Conservation (phyloP, 441 rosid genomes). For the Bocquillonia castaneifolia region DNA sequence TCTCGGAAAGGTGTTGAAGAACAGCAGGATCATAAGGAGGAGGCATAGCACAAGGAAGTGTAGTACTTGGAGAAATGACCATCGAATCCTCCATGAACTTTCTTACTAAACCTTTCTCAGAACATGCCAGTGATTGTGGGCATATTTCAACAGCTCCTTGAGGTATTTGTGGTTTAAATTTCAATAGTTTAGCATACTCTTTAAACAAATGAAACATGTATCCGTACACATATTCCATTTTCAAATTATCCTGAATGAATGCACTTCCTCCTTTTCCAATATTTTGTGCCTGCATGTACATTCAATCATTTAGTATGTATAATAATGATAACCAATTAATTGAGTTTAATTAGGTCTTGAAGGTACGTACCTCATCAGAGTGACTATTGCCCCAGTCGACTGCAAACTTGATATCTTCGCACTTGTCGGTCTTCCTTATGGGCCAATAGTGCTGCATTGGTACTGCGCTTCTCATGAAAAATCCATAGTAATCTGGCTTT, state of each 20-base stretch:
- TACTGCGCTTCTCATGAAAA: slow-evolving; percentile 53
- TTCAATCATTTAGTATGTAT: too few species aligned
- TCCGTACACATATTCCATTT: slow-evolving; percentile 57
- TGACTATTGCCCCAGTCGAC: slow-evolving; percentile 72
- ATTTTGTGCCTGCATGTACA: slow-evolving; percentile 40
- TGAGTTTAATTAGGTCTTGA: background rate
- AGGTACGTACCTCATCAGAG: slow-evolving; percentile 35
- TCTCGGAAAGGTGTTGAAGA: slow-evolving; percentile 22
- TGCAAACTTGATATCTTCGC: slow-evolving; percentile 54
- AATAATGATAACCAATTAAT: too few species aligned
- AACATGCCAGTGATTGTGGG: slow-evolving; percentile 42
- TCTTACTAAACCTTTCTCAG: slow-evolving; percentile 31
- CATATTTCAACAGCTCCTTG: slow-evolving; percentile 40
- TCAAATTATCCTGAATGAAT: slow-evolving; percentile 42
- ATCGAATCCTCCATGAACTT: slow-evolving; percentile 57
- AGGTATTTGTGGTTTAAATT: slow-evolving; percentile 53
- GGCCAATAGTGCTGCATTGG: slow-evolving; percentile 80
- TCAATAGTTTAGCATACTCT: slow-evolving; percentile 60
- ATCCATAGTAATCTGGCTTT: slow-evolving; percentile 52
- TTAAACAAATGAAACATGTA: slow-evolving; percentile 65
- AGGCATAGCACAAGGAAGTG: slow-evolving; percentile 52
- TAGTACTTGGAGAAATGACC: slow-evolving; percentile 44
- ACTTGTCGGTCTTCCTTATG: slow-evolving; percentile 36
- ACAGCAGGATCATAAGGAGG: slow-evolving; percentile 32
- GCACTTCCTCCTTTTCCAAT: slow-evolving; percentile 55